Conservation (phyloP, 768 basidiomycete species). For the Pholiota conissans region DNA sequence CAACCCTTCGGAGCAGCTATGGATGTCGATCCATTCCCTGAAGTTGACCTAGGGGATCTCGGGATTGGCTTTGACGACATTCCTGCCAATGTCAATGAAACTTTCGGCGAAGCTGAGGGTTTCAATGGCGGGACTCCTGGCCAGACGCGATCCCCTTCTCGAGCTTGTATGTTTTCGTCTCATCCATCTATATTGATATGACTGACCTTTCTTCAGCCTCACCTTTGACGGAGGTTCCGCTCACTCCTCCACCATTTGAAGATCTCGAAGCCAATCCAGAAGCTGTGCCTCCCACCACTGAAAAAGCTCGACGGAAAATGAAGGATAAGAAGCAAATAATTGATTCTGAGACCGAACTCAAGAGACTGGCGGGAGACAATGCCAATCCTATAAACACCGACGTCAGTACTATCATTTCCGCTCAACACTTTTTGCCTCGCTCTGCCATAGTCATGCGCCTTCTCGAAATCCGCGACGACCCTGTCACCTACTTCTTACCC, state of each 20-base stretch:
- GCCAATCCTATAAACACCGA: constrained; percentile 50
- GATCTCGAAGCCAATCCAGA: constrained; percentile 47
- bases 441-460: constrained; percentile 86
- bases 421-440: constrained; percentile 83
- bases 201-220: constrained; percentile 52
- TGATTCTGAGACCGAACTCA: constrained; percentile 86
- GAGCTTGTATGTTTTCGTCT: constrained; percentile 57
- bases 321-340: constrained; percentile 88
- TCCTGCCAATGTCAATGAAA: constrained; percentile 19
- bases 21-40: constrained; percentile 51
- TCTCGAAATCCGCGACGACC: constrained; percentile 83
- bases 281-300: constrained; percentile 26
- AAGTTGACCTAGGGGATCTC: constrained; percentile 62
- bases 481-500: constrained; percentile 82
- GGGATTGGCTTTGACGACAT: constrained; percentile 70
- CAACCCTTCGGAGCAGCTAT: constrained; percentile 62
- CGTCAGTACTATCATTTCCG: constrained; percentile 71
- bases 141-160: constrained; percentile 58
- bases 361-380: constrained; percentile 55
- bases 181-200: neutral
- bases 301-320: constrained; percentile 36
- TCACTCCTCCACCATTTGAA: constrained; percentile 73
- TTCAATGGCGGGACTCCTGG: constrained; percentile 55
- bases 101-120: constrained; percentile 25
- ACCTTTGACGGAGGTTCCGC: constrained; percentile 71